Evolutionary conservation across 2,329 filamentous ascomycete species (phyloP).

Genomic region (Sporothrix sp.): DNA sequence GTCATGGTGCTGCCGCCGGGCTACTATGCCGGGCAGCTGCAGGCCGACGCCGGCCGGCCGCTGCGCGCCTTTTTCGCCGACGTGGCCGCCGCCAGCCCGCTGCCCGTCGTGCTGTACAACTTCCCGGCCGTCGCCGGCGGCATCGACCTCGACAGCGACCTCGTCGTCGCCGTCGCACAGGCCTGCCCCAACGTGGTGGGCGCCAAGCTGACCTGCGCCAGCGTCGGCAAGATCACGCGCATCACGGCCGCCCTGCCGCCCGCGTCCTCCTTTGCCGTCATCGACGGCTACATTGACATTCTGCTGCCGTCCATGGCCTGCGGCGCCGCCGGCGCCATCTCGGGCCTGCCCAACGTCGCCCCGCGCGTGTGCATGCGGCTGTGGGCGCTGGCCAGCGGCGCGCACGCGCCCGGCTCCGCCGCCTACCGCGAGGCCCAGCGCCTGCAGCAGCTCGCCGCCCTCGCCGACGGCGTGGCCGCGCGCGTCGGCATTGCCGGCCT

Average conservation of each 20-base stretch:
- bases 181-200: slow-evolving; percentile 19
- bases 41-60: slow-evolving; percentile 13
- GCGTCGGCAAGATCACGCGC: slow-evolving; percentile 18
- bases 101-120: slow-evolving; percentile 21
- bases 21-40: slow-evolving; percentile 31
- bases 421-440: slow-evolving; percentile 14
- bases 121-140: slow-evolving; percentile 20
- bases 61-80: slow-evolving; percentile 20
- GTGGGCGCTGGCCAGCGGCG: slow-evolving; percentile 12
- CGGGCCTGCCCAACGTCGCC: slow-evolving; percentile 12
- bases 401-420: not conserved
- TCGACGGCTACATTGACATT: slow-evolving; percentile 24
- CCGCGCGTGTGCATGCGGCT: slow-evolving; percentile 14
- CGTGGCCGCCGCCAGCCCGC: slow-evolving; percentile 16
- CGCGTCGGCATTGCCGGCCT: slow-evolving; percentile 18
- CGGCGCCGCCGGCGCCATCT: slow-evolving; percentile 17
- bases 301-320: slow-evolving; percentile 20
- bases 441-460: slow-evolving; percentile 17
- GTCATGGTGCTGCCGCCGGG: slow-evolving; percentile 30
- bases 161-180: slow-evolving; percentile 18
- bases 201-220: slow-evolving; percentile 19
- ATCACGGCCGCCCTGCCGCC: no score
- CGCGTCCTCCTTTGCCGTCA: no score
- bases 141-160: slow-evolving; percentile 20
- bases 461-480: slow-evolving; percentile 17